These are phyloP conservation scores for Ogataea minuta DNA, from an alignment of 805 yeast genomes.

Conservation along the genomic window DNA sequence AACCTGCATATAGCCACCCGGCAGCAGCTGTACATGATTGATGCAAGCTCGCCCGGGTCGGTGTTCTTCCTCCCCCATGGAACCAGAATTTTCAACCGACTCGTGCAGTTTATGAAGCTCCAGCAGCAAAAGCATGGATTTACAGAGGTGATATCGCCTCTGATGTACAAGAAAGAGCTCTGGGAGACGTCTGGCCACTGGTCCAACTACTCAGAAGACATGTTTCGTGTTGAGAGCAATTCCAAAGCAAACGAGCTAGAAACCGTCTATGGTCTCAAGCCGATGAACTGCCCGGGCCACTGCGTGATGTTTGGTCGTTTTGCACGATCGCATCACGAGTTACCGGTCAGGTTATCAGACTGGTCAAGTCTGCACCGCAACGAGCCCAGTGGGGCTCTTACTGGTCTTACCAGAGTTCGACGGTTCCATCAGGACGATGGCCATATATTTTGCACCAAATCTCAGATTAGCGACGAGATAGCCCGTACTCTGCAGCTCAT, in stretches of 20 bases:
- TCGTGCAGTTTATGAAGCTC: slow-evolving; percentile 77
- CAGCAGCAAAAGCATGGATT: slow-evolving; percentile 83
- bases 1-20: slow-evolving; percentile 49
- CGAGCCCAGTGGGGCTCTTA: slow-evolving; percentile 90
- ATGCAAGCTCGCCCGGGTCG: slow-evolving; percentile 85
- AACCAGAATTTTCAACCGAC: slow-evolving; percentile 75
- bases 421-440: slow-evolving; percentile 98
- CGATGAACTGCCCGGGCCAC: slow-evolving; percentile 72
- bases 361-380: slow-evolving; percentile 91
- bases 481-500: slow-evolving; percentile 67
- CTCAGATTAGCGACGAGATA: slow-evolving; percentile 77
- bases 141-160: slow-evolving; percentile 89
- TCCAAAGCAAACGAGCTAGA: slow-evolving; percentile 37
- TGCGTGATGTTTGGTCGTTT: slow-evolving; percentile 76
- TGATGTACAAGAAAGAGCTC: slow-evolving; percentile 74
- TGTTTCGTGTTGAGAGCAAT: slow-evolving; percentile 81
- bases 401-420: slow-evolving; percentile 90
- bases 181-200: slow-evolving; percentile 97
- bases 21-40: slow-evolving; percentile 78
- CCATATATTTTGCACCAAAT: slow-evolving; percentile 83
- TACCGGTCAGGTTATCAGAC: slow-evolving; percentile 84
- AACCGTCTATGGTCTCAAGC: slow-evolving; percentile 73
- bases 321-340: slow-evolving; percentile 78
- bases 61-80: slow-evolving; percentile 93
- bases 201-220: slow-evolving; percentile 91